Base-by-base conservation (phyloP, 2,329 filamentous ascomycete genomes). In the Colletotrichum truncatum region DNA sequence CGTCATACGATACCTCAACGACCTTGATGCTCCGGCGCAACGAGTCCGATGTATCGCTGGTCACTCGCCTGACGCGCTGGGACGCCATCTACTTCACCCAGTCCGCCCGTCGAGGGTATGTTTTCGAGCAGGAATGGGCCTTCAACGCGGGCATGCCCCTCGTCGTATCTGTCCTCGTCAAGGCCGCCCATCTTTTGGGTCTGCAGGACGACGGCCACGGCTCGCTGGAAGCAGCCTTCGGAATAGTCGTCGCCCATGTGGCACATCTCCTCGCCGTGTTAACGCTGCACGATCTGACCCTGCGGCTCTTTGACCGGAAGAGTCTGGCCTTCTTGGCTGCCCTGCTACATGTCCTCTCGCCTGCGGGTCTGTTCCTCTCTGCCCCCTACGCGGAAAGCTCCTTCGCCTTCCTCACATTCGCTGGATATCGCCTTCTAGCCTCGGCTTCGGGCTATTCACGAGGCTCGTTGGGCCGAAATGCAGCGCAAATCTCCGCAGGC, bases 351-450 rank as follows among this genome's bases (percentile, higher is more conserved):
- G 85, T 97, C 59, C 74, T 98, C 51, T 96, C 93, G 0, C 95
- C 96, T 0, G 96, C 92, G 0, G 95, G 95, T 1, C 79, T 98
- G 3, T 98, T 99, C 74, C 86, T 99, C 16, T 94, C 91, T 0
- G 91, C 94, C 0, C 93, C 95, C 0, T 97, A 96, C 76, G 86
- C 89, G 9, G 96, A 99, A 80, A 89, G 91, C 68, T 77, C 90
- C 0, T 98, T 94, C 76, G 89, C 95, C 0, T 82, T 92, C 21
- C 81, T 97, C 32, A 92, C 91, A 39, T 93, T 98, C 71, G 70
- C 84, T 1, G 96, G 93, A 1, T 89, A 89, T 72, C 84, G 92
- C 28, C 75, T 91, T 49, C 96, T 95, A 74, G 86, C 87, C 1
- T 82, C 84, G 45, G 81, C 81, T 72, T 72, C 82, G 83, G 67